Conservation (phyloP, 2,329 filamentous ascomycete species). For the Chrysosporium queenslandicum region DNA sequence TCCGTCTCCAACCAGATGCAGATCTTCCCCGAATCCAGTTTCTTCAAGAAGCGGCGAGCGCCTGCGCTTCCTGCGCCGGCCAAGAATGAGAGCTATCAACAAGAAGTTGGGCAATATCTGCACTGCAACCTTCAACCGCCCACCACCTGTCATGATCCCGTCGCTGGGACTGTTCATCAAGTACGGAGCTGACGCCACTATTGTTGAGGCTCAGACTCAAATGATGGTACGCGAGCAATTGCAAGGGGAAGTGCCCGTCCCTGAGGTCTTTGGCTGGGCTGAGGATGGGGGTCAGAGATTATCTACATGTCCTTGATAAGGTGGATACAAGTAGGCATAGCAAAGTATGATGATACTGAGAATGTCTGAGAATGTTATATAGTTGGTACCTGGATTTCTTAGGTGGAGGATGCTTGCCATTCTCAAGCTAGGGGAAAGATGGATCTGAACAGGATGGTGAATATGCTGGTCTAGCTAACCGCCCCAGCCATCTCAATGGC, state of each 20-base stretch:
- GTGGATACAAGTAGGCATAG: no score
- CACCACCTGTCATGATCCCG: conserved; percentile 27
- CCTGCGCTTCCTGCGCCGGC: conserved; percentile 24
- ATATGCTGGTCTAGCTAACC: no score
- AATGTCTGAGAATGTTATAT: no score
- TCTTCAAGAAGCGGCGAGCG: conserved; percentile 20
- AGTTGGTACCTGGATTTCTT: no score
- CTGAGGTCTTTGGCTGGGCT: conserved; percentile 23
- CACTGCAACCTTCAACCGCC: conserved; percentile 20
- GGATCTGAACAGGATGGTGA: no score
- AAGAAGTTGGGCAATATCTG: conserved; percentile 14
- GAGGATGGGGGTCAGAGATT: conserved; percentile 20
- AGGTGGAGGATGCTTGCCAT: no score
- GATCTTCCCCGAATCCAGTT: conserved; percentile 16
- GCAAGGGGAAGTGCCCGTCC: conserved; percentile 21
- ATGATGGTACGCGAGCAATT: conserved; percentile 22
- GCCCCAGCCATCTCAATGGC: no score
- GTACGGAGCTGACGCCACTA: conserved; percentile 27
- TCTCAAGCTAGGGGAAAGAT: no score
- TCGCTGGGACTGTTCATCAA: conserved; percentile 30
- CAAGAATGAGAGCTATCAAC: conserved; percentile 25
- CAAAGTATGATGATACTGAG: no score
- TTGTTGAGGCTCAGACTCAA: conserved; percentile 26
- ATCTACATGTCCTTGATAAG: conserved; percentile 25
- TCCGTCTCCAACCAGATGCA: conserved; percentile 4